Base-by-base conservation (phyloP, 306 rosid species). In the Potentilla sterilis region DNA sequence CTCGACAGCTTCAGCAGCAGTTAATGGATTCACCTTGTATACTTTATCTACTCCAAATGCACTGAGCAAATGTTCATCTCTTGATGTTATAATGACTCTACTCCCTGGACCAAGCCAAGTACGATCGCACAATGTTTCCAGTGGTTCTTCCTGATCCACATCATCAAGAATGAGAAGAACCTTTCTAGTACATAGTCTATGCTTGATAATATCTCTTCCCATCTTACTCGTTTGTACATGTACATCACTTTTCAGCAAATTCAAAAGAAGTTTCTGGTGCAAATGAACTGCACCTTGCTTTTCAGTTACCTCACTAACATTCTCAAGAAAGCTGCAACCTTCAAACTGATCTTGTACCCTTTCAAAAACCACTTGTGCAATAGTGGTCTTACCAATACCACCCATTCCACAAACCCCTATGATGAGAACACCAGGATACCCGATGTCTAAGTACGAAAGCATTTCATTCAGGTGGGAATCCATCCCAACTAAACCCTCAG, bases 121-220 rank as follows among this genome's bases (percentile, higher is more conserved):
- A 0, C 5, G 43, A 48, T 37, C 62, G 13, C 67, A 48, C 15
- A 79, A 19, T n/a, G 49, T 35, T 12, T 79, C 46, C 19, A 73
- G 6, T 44, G 73, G 82, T 34, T 12, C 18, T n/a, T 28, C 8
- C 0, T 66, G 18, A 66, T 34, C 28, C 35, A 79, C 78, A 13
- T 79, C 82, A 57, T 73, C 82, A 22, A 79, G 74, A 52, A 73
- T 37, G 21, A 79, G 34, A 19, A 79, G 69, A 43, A 38, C 69
- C 49, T 4, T 79, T 55, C 51, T 72, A 54, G 10, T 12, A 6
- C n/a, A 1, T 6, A 61, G 67, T 48, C 81, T 70, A 5, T 35
- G 40, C 55, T 24, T 47, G 8, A 78, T 44, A 19, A 70, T 41
- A 22, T 62, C 32, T n/a, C 13, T 70, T 37, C 44, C 70, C 76